Evolutionary conservation across 495 filamentous ascomycete genomes (phyloP), one percentile per base, ranked within the genome.

Genomic region (Penicillium waksmanii): DNA sequence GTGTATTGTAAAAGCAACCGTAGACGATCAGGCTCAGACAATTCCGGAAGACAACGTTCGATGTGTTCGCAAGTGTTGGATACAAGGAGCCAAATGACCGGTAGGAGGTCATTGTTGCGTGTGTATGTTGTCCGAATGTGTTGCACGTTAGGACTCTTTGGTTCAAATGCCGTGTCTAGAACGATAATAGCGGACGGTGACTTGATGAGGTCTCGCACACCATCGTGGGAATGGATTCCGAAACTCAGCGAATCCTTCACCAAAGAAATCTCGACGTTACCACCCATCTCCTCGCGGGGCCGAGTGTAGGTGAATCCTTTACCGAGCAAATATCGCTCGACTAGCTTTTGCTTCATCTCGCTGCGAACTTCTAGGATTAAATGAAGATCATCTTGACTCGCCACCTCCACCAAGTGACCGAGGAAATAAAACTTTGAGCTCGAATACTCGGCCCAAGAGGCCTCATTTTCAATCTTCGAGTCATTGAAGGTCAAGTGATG

Each of bases 341-440:
- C 53, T 23, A 86, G 64, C n/a, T 77, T 65, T 38, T 81, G 70
- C 31, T 78, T 68, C 52, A 71, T 72, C 9, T 78, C 79, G 23
- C 70, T 66, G 56, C 73, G 62, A 2, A 80, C 74, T 23, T 80
- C 71, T 8, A 86, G 69, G 2, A 77, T 72, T 40, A 87, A 56
- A 60, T 86, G 83, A 13, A 79, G 49, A 19, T 78, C 72, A 35
- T 69, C 61, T 3, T 65, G 58, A 10, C 72, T 71, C 8, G 76
- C 67, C 44, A 75, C 58, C 52, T 83, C 66, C 50, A 87, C 64
- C 40, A 89, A 70, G 64, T 80, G 72, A 34, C 78, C 69, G 5
- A 88, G 68, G 58, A 89, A 80, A 19, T 75, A 61, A 63, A 89
- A 85, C 64, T 87, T 83, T 27, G 82, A 67, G 61, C 85, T 86